phyloP scores from a whole-genome alignment of 2,329 filamentous ascomycete species.

The Diaporthe humulicola region DNA sequence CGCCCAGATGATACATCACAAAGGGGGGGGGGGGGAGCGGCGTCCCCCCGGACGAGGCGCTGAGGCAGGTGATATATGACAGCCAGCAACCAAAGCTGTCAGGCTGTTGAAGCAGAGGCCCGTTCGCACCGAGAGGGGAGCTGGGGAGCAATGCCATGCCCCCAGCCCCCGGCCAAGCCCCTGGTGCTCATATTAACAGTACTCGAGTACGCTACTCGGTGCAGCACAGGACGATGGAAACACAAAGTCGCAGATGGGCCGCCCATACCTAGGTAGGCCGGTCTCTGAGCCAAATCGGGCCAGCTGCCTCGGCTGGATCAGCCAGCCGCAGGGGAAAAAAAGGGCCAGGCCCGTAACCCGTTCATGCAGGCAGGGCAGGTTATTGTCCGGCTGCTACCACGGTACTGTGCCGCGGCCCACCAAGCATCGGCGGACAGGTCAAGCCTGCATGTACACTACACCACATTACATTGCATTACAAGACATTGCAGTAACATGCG shows the following conservation, averaged over 20 bases:
- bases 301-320: background rate
- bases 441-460: background rate
- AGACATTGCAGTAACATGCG: background rate
- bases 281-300: background rate
- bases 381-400: slow-evolving; percentile 23
- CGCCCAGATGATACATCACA: background rate
- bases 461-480: background rate
- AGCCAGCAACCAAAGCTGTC: background rate
- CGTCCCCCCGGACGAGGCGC: background rate
- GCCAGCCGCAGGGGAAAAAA: background rate
- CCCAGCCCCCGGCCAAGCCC: background rate
- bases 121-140: background rate
- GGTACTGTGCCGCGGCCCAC: slow-evolving; percentile 6
- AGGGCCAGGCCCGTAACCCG: background rate
- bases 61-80: slow-evolving; percentile 14
- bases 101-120: background rate
- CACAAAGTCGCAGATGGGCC: background rate
- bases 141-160: background rate
- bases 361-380: slow-evolving; percentile 14
- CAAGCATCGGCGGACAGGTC: background rate
- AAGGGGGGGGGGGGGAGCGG: too few species aligned
- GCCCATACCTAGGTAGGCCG: background rate
- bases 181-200: slow-evolving; percentile 1
- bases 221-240: background rate
- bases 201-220: too few species aligned